Base-by-base conservation (phyloP, 371 early-diverging fungal genomes). In the Coemansia sp. region DNA sequence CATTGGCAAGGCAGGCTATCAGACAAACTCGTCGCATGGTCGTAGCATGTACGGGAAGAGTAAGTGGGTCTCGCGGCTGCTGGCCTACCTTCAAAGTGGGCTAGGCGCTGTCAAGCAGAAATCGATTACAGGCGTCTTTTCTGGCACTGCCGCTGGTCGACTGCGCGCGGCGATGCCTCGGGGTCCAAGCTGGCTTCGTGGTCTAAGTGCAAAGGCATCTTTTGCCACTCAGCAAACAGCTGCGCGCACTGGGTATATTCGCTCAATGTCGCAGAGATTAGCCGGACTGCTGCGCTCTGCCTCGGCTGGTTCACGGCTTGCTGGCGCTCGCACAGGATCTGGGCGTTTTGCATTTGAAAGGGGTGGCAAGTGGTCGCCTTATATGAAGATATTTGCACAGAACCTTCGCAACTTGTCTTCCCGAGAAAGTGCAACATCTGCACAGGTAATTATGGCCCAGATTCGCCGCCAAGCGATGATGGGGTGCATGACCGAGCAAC, bases 301-400 rank as follows among this genome's bases (percentile, higher is more conserved):
- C 26, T 55, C 12, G 53, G 40, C 11, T 63, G 67, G 30, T 8
- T 69, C 26, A 11, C 63, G 70, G 39, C 20, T 52, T 26, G 56
- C 57, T 14, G 67, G 63, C 42, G 54, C 30, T 7, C 48, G 25
- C 16, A 1, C 40, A 21, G 42, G 57, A 1, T 11, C 54, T 9
- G 30, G 65, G 7, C 54, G 33, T 58, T 62, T 61, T 61, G 77
- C 68, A 7, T 77, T 77, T 59, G 69, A 64, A 16, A 48, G 62
- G 9, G 77, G 77, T 42, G 77, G 77, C 25, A 64, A 50, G 25
- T 77, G 77, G 77, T 64, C 73, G 54, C 78, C 72, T 0, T 77
- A 68, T 30, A 23, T 64, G 48, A 59, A 47, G n/a, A 62, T 47
- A 0, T 28, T 77, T 54, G 28, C 59, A 23, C 62, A 56, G 3